A percentile compares a stretch with the other conserved stretches of the same genome.
Conservation (phyloP, 2,329 filamentous ascomycete genomes). For the Penicillium fuscoglaucum region DNA sequence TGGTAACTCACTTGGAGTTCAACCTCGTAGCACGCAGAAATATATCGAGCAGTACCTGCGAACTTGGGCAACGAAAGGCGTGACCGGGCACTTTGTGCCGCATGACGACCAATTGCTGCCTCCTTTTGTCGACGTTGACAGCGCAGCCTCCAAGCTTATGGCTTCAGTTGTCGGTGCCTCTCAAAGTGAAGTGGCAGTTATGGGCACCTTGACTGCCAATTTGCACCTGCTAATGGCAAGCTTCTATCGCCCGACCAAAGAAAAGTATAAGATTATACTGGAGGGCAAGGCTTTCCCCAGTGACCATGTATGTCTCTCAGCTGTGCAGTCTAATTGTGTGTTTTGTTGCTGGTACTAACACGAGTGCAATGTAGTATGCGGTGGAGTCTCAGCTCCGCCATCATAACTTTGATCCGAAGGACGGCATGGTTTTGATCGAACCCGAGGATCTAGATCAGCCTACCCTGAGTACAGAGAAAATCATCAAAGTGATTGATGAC, state of each 20-base stretch:
- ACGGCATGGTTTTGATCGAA: conserved; percentile 72
- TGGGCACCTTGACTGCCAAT: conserved; percentile 84
- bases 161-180: conserved; percentile 73
- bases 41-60: conserved; percentile 72
- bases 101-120: conserved; percentile 67
- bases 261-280: conserved; percentile 76
- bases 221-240: conserved; percentile 79
- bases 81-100: conserved; percentile 76
- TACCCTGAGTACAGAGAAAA: conserved; percentile 69
- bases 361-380: conserved; percentile 61
- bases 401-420: conserved; percentile 65
- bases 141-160: conserved; percentile 68
- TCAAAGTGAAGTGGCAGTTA: conserved; percentile 74
- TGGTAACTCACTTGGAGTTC: conserved; percentile 84
- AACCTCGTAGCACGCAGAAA: conserved; percentile 66
- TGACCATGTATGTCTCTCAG: conserved; percentile 63
- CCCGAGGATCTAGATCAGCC: conserved; percentile 55
- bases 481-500: conserved; percentile 71
- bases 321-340: not conserved
- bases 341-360: conserved; percentile 8
- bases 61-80: conserved; percentile 81
- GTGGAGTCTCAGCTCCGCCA: conserved; percentile 76
- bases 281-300: conserved; percentile 89
- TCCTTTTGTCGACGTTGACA: conserved; percentile 77
- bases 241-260: conserved; percentile 71